Conservation (phyloP, 352 stramenopile genomes). For the Blastocystis sp. region DNA sequence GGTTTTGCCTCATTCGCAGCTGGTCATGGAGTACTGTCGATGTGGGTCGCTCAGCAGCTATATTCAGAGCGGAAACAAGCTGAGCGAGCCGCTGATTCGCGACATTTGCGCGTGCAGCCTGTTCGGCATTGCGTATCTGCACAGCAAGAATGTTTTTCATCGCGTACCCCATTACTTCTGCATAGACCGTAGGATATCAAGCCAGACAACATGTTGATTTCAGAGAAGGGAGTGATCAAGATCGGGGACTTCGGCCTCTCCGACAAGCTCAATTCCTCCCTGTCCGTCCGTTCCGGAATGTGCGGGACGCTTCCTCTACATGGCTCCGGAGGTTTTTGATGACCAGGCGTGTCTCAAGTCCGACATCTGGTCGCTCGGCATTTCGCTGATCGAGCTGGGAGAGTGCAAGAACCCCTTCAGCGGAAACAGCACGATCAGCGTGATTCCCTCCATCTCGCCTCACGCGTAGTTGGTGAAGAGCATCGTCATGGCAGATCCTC, state of each 20-base stretch:
- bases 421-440: slow-evolving; percentile 91
- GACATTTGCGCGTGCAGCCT: slow-evolving; percentile 65
- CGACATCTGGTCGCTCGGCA: slow-evolving; percentile 95
- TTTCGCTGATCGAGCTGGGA: slow-evolving; percentile 96
- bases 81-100: slow-evolving; percentile 65
- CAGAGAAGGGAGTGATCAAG: slow-evolving; percentile 37
- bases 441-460: background rate
- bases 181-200: slow-evolving; percentile 71
- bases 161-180: background rate
- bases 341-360: slow-evolving; percentile 69
- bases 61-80: slow-evolving; percentile 38
- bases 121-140: slow-evolving; percentile 71
- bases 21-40: slow-evolving; percentile 72
- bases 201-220: background rate
- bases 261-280: slow-evolving; percentile 88
- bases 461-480: slow-evolving; percentile 76
- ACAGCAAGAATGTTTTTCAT: slow-evolving; percentile 71
- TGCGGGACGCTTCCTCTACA: too few species aligned
- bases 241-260: slow-evolving; percentile 78
- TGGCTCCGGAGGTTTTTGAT: background rate
- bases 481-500: slow-evolving; percentile 94
- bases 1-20: slow-evolving; percentile 50
- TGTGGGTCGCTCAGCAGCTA: slow-evolving; percentile 65
- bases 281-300: slow-evolving; percentile 90
- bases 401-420: slow-evolving; percentile 88